Conservation (phyloP, 805 yeast species). For the Nakazawaea populi region DNA sequence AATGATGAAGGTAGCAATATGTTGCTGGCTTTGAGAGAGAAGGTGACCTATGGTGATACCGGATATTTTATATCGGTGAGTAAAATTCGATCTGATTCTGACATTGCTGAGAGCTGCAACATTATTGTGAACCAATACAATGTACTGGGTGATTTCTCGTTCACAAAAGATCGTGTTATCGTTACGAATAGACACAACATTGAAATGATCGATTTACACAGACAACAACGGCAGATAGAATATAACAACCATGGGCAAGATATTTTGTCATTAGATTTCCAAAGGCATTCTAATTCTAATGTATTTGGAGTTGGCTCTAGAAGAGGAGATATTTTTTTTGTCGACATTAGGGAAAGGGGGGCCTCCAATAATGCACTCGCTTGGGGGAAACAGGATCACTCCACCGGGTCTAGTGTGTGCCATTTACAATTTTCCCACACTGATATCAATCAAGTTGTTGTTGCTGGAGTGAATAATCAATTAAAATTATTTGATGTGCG, state of each 20-base stretch:
- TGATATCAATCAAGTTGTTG: neutral
- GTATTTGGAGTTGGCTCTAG: neutral
- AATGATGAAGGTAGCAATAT: neutral
- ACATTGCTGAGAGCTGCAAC: neutral
- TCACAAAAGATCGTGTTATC: neutral
- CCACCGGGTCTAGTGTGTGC: neutral
- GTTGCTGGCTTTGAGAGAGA: neutral
- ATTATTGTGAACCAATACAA: too few species aligned
- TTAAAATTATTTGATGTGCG: slow-evolving; percentile 6
- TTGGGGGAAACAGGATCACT: too few species aligned
- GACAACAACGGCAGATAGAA: neutral
- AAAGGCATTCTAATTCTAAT: neutral
- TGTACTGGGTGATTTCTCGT: neutral
- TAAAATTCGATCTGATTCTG: too few species aligned
- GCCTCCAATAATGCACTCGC: too few species aligned
- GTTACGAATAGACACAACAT: neutral
- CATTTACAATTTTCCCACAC: too few species aligned
- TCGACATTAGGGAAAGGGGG: neutral
- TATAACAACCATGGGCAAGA: neutral
- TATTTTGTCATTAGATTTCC: neutral
- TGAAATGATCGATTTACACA: neutral
- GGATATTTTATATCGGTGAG: neutral
- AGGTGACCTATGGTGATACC: too few species aligned
- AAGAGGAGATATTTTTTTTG: neutral
- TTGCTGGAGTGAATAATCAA: slow-evolving; percentile 3